These are phyloP conservation scores for Fonsecaea pedrosoi DNA, from an alignment of 2,329 filamentous ascomycete species.

Conservation along the genomic window DNA sequence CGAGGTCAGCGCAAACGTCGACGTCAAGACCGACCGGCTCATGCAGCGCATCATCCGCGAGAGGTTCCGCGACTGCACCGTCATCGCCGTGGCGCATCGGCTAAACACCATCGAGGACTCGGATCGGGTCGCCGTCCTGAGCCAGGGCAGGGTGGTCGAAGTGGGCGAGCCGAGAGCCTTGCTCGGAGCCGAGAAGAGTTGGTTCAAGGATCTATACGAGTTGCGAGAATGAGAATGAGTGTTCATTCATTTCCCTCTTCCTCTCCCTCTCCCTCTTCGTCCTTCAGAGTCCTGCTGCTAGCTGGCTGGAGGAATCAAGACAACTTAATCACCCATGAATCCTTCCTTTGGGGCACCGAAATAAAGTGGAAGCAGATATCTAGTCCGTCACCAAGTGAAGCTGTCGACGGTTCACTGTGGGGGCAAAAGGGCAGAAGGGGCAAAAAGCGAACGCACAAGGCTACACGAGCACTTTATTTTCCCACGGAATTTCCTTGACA, in stretches of 20 bases:
- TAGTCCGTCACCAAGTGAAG: no score
- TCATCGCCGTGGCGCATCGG: constrained; percentile 65
- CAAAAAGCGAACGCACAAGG: no score
- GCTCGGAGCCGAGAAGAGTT: constrained; percentile 43
- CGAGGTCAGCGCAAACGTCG: constrained; percentile 58
- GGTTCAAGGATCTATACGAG: constrained; percentile 40
- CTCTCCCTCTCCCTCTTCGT: background rate
- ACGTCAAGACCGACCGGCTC: constrained; percentile 62
- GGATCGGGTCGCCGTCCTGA: constrained; percentile 65
- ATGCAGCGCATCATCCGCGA: constrained; percentile 64
- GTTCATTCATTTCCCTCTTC: background rate
- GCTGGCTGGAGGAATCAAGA: background rate
- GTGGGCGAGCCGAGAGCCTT: constrained; percentile 39
- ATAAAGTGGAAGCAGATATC: no score
- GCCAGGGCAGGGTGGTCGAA: constrained; percentile 38
- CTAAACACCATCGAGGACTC: constrained; percentile 68
- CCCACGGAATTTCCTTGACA: no score
- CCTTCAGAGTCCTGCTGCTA: background rate
- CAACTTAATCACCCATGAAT: no score
- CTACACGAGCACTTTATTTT: no score
- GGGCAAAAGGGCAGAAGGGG: no score
- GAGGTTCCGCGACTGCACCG: constrained; percentile 63
- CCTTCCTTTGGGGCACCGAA: no score
- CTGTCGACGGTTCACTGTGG: no score
- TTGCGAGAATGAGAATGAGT: constrained; percentile 3